A percentile compares a stretch with the other conserved stretches of the same genome.
Conservation (phyloP, 1,284 basidiomycete genomes). For the Phaffia rhodozyma region DNA sequence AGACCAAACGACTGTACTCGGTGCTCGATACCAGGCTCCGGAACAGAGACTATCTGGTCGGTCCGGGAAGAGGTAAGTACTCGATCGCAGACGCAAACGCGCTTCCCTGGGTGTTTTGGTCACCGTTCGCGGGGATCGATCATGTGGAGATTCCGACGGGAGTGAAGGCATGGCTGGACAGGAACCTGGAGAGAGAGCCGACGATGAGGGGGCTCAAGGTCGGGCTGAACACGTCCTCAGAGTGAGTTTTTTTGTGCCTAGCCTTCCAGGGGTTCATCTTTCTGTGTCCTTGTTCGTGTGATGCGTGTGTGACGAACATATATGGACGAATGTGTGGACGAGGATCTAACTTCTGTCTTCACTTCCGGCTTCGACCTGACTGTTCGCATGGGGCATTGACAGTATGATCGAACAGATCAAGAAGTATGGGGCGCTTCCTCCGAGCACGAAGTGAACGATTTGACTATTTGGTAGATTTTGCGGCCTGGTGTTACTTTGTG, state of each 20-base stretch:
- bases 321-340: no score
- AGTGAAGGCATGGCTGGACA: constrained; percentile 12
- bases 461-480: background rate
- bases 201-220: constrained; percentile 4
- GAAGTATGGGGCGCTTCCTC: background rate
- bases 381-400: no score
- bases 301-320: no score
- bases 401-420: background rate
- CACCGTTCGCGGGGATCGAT: constrained; percentile 4
- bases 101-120: constrained; percentile 17
- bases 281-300: no score
- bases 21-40: constrained; percentile 60
- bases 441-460: background rate
- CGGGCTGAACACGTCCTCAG: background rate
- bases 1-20: constrained; percentile 62
- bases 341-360: no score
- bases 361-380: no score
- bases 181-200: constrained; percentile 4
- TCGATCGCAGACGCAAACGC: constrained; percentile 35
- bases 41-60: constrained; percentile 41
- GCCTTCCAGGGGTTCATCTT: no score
- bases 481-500: no score
- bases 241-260: no score
- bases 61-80: constrained; percentile 51
- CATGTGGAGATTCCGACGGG: constrained; percentile 2